These are phyloP conservation scores for Xanthoconium stramineum DNA, from an alignment of 768 basidiomycete genomes.

Conservation along the genomic window DNA sequence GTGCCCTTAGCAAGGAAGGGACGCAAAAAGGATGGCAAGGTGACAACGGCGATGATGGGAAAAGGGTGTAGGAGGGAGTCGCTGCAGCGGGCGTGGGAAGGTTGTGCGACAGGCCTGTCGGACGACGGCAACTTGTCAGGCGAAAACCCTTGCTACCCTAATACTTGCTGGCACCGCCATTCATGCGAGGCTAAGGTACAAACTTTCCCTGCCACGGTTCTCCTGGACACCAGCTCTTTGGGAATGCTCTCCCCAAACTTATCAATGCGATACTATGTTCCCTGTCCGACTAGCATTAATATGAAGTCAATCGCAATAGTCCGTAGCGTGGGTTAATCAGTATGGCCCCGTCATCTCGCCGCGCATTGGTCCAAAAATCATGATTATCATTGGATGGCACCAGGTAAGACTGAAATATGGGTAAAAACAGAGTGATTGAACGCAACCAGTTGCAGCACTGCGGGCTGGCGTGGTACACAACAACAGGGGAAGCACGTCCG, in stretches of 20 bases:
- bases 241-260: slow-evolving; percentile 26
- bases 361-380: slow-evolving; percentile 41
- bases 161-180: slow-evolving; percentile 13
- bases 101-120: no score
- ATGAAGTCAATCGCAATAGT: slow-evolving; percentile 34
- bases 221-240: slow-evolving; percentile 33
- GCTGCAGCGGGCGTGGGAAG: no score
- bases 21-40: no score
- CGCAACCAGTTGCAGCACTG: slow-evolving; percentile 38
- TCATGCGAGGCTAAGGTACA: slow-evolving; percentile 5
- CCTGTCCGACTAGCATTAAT: not conserved
- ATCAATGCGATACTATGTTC: no score
- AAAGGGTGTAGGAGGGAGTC: no score
- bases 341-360: slow-evolving; percentile 63
- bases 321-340: slow-evolving; percentile 56
- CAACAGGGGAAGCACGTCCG: slow-evolving; percentile 13
- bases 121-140: slow-evolving; percentile 1
- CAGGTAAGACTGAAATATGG: no score
- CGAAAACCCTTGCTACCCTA: slow-evolving; percentile 20
- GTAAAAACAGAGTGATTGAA: no score
- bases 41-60: no score
- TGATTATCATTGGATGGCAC: slow-evolving; percentile 35
- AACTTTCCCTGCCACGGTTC: slow-evolving; percentile 30
- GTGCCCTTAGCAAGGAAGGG: no score
- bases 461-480: slow-evolving; percentile 35